Evolutionary conservation across 805 yeast species (phyloP), one percentile per base, ranked within the genome.

Genomic region (Pichia rugopelliculosa): DNA sequence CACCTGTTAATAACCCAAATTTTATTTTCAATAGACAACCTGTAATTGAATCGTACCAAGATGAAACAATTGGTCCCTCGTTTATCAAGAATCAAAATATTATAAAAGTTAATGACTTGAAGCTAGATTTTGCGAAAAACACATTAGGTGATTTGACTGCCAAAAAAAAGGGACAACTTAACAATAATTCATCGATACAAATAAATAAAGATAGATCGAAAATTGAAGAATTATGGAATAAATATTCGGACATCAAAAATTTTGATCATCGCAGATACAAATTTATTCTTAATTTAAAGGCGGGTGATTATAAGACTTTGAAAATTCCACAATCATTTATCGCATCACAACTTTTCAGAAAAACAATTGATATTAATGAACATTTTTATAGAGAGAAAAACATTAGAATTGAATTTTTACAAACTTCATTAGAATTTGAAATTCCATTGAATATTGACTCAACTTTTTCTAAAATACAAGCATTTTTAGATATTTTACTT

Each of bases 21-120:
- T 62, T 57, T 48, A 50, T 56, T 38, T 58, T 57, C 39, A 53
- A 57, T 30, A 53, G 66, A 42, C 39, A 51, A 12, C 44, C 53
- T 10, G 47, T 58, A 17, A 23, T 47, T 10, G 65, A 66, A 1
- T 58, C 68, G 1, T 54, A 59, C 5, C 66, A 64, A 42, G 39
- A 62, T 10, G 69, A 64, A 45, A 52, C 43, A 11, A 18, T 43
- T 3, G 26, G 23, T 4, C 39, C 42, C 9, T 13, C n/a, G 3
- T 4, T 18, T 11, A 4, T 42, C 4, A 20, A 15, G 4, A 24
- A 25, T 8, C 22, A 22, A 22, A 6, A 23, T 13, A 8, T 27
- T 6, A 25, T 18, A 5, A 17, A n/a, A 13, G 10, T 25, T 2
- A 10, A 17, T 30, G 41, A 41, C n/a, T 39, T 48, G 15, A 22